phyloP scores from a whole-genome alignment of 2,329 filamentous ascomycete species.

The Penicillium freii region DNA sequence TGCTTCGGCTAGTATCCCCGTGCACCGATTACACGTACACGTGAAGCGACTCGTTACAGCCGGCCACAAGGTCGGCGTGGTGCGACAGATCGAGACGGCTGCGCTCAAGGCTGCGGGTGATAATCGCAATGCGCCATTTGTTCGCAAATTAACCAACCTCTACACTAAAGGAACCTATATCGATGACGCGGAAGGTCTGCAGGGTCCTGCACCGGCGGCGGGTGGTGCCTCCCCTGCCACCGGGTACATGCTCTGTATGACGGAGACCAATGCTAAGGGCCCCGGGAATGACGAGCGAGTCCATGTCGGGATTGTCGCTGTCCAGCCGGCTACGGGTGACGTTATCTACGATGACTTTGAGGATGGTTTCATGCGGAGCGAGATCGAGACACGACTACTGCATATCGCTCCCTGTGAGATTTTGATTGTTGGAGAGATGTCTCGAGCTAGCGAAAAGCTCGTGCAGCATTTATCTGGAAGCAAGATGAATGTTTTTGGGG shows the following conservation, averaged over 20 bases:
- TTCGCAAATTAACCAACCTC: conserved; percentile 88
- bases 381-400: conserved; percentile 90
- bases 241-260: conserved; percentile 91
- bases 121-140: conserved; percentile 88
- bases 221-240: conserved; percentile 59
- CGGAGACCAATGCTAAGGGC: conserved; percentile 75
- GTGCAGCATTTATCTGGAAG: conserved; percentile 85
- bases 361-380: conserved; percentile 94
- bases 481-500: conserved; percentile 87
- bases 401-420: conserved; percentile 97
- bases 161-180: conserved; percentile 99
- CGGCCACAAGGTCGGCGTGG: conserved; percentile 93
- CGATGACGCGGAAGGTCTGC: conserved; percentile 82
- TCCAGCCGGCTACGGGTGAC: conserved; percentile 92
- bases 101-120: conserved; percentile 93
- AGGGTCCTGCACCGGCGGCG: conserved; percentile 54
- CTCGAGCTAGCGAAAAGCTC: conserved; percentile 87
- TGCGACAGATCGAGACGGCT: conserved; percentile 90
- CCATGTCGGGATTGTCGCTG: conserved; percentile 84
- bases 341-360: conserved; percentile 96
- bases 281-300: conserved; percentile 90
- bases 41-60: conserved; percentile 89
- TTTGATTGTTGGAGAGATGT: conserved; percentile 84
- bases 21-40: conserved; percentile 86
- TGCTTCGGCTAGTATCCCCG: conserved; percentile 91